Evolutionary conservation across 495 filamentous ascomycete species (phyloP).

Genomic region (Rusavskia elegans): DNA sequence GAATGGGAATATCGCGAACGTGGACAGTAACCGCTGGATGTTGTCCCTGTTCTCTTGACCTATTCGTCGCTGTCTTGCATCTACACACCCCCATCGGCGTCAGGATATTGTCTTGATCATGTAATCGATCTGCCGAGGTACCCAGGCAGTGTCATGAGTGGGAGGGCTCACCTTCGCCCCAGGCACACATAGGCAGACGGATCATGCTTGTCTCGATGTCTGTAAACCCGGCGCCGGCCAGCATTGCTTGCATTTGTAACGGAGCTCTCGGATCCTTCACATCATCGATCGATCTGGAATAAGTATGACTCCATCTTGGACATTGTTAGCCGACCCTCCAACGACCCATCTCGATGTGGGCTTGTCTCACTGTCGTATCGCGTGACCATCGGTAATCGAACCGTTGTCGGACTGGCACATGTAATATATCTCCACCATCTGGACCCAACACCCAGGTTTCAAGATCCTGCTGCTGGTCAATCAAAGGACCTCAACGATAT

Average conservation of each 20-base stretch:
- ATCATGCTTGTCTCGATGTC: conserved; percentile 60
- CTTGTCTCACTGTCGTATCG: conserved; percentile 38
- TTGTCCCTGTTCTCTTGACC: conserved; percentile 46
- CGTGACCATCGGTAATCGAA: conserved; percentile 52
- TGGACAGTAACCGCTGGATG: conserved; percentile 41
- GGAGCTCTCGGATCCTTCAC: conserved; percentile 58
- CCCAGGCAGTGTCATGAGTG: too few relatives aligned
- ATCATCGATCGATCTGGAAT: conserved; percentile 47
- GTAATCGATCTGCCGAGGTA: too few relatives aligned
- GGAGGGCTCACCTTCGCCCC: conserved; percentile 46
- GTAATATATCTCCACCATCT: conserved; percentile 79
- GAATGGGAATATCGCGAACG: conserved; percentile 48
- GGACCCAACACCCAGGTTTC: conserved; percentile 69
- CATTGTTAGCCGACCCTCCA: not conserved
- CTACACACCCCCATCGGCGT: conserved; percentile 19
- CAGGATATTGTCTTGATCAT: not conserved
- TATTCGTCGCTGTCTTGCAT: conserved; percentile 43
- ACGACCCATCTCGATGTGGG: not conserved
- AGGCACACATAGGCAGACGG: conserved; percentile 55
- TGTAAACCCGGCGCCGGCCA: conserved; percentile 53
- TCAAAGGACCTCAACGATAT: too few relatives aligned
- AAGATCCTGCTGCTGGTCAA: conserved; percentile 26
- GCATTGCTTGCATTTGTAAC: conserved; percentile 41
- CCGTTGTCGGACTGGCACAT: conserved; percentile 87
- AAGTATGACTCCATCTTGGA: conserved; percentile 41